Evolutionary conservation across 306 rosid genomes (phyloP), one percentile per base, ranked within the genome.

Genomic region (Hippophae rhamnoides): DNA sequence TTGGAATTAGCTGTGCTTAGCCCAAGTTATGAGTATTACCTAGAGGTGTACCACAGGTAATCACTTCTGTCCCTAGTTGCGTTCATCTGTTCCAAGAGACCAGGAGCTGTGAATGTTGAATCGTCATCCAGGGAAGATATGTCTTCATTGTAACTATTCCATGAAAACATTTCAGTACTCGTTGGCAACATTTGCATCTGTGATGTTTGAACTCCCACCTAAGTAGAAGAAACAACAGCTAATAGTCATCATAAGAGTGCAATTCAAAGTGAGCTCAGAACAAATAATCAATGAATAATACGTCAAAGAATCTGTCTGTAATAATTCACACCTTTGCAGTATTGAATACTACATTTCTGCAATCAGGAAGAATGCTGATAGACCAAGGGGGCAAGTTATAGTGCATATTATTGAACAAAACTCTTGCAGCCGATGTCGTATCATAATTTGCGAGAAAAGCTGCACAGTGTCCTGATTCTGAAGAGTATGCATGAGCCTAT

Each of bases 151-250:
- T 78, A 84, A 67, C 85, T 93, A 73, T 93, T 95, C 99, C 99
- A 93, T 47, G 89, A 79, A 63, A 86, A 62, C 78, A 79, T 62
- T 6, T 59, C 79, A 64, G 80, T 60, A 74, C 66, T 82, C 75
- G 95, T 78, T 43, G 97, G 95, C 75, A 86, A 55, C 99, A 93
- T 93, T 73, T 88, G 82, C 89, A 88, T 82, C 48, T 93, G 86
- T 49, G 99, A 86, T 64, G 99, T 93, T 79, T 93, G 97, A 82
- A 84, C 99, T 73, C 99, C 99, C 62, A 93, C 94, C 99, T 93
- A 69, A 43, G 63, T 26, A 54, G 63, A 52, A 45, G 67, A 66
- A 68, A 54, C 2, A 53, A 46, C 49, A 61, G 25, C 66, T 26
- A 67, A 40, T 58, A 41, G 5, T 72, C 57, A 52, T 43, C 52